Percentiles rank a stretch among this genome's conserved stretches.
These are phyloP conservation scores for Jatropha multifida DNA, from an alignment of 441 rosid genomes.

Conservation along the genomic window DNA sequence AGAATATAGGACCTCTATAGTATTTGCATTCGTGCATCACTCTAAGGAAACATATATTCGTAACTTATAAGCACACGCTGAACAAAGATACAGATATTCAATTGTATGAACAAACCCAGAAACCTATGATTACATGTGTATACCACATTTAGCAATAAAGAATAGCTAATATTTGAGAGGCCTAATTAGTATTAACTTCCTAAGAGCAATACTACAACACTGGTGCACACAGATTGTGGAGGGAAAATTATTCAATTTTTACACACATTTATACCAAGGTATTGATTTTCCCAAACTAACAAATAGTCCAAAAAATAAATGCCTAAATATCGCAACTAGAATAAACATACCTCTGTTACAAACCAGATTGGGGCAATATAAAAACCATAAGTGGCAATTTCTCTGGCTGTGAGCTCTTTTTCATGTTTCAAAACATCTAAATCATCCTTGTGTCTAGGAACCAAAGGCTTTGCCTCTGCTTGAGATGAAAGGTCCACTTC, in stretches of 20 bases:
- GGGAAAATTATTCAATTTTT: not conserved
- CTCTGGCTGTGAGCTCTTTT: conserved; percentile 57
- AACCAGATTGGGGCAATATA: conserved; percentile 98
- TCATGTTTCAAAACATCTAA: conserved; percentile 41
- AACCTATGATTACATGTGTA: not conserved
- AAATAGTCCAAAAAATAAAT: not conserved
- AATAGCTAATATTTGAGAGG: not conserved
- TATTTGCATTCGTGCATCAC: not conserved
- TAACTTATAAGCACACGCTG: not conserved
- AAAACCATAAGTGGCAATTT: conserved; percentile 78
- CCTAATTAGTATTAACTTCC: not conserved
- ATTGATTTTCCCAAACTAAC: not conserved
- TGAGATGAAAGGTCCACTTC: conserved; percentile 52
- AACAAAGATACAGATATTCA: not conserved
- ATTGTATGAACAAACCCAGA: not conserved
- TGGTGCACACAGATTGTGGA: not conserved
- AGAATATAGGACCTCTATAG: not conserved
- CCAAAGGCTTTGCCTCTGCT: conserved; percentile 64
- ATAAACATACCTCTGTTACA: conserved; percentile 74
- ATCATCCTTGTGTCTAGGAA: conserved; percentile 60
- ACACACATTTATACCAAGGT: not conserved
- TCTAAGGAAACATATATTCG: not conserved
- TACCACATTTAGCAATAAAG: not conserved
- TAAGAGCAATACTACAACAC: not conserved
- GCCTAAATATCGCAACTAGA: not conserved